Evolutionary conservation across 257 asterid genomes (phyloP), one percentile per base, ranked within the genome.

Genomic region (Rehmannia glutinosa): DNA sequence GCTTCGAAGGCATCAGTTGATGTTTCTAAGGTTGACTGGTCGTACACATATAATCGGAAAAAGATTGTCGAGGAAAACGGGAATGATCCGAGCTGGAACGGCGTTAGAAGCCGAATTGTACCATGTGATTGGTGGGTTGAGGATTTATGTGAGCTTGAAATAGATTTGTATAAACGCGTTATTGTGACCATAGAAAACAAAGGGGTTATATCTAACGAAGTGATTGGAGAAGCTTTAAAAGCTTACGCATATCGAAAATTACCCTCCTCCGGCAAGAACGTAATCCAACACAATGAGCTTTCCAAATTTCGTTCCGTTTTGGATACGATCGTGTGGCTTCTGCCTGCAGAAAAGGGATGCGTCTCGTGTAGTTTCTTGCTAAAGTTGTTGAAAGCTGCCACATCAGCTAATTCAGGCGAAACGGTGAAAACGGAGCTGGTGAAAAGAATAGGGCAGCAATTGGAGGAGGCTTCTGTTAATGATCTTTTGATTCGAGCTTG

Each of bases 111-210:
- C 70, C 79, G 96, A 50, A 46, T 16, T 50, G 88, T 90, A 10
- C 99, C 99, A 0, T 75, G 70, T 51, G 97, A 93, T 80, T 94
- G 99, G 99, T 94, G 97, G 97, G 97, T 85, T 8, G 99, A 94
- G 83, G 97, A 94, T 69, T 70, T 90, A 16, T 82, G 77, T 13
- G 99, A 94, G 61, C 96, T 91, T 13, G 97, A 94, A 30, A 80
- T 90, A 6, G 97, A 90, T 56, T 69, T 94, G 23, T 94, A 76
- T 59, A 87, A 82, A 70, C 79, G 89, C 20, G 88, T 90, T 33
- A 76, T 94, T 28, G 28, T 70, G 41, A 45, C 75, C 12, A 81
- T 94, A 3, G 87, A 79, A 73, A 83, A 54, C 71, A 87, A 81
- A 73, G 84, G 83, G 42, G 42, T 62, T 9, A 64, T 91, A 50